These are phyloP conservation scores for Pseudocercospora crystallina DNA, from an alignment of 2,329 filamentous ascomycete species.

Conservation along the genomic window DNA sequence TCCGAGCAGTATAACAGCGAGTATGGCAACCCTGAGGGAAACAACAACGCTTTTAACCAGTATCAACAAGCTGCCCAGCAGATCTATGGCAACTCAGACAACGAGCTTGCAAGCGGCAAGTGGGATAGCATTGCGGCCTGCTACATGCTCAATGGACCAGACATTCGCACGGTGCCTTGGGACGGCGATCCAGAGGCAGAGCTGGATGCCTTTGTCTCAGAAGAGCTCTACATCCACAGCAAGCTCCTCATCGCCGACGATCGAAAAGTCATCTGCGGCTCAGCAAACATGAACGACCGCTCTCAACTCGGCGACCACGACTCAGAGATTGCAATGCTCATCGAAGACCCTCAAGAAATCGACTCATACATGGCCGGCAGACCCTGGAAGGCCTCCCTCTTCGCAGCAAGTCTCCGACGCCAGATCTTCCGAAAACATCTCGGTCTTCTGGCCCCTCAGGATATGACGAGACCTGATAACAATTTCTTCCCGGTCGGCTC, in stretches of 20 bases:
- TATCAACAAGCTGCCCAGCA: slow-evolving; percentile 70
- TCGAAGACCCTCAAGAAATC: slow-evolving; percentile 73
- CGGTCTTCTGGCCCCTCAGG: slow-evolving; percentile 74
- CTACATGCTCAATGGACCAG: slow-evolving; percentile 77
- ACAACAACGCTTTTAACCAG: slow-evolving; percentile 53
- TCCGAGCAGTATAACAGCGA: slow-evolving; percentile 35
- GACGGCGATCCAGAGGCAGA: slow-evolving; percentile 54
- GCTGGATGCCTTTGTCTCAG: slow-evolving; percentile 62
- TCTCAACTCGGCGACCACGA: slow-evolving; percentile 83
- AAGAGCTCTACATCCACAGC: slow-evolving; percentile 64
- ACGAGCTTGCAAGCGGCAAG: slow-evolving; percentile 50
- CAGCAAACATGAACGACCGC: slow-evolving; percentile 66
- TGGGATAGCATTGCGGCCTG: slow-evolving; percentile 77
- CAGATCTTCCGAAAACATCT: slow-evolving; percentile 91
- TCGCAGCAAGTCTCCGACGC: slow-evolving; percentile 77
- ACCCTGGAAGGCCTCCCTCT: slow-evolving; percentile 69
- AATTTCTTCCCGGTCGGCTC: slow-evolving; percentile 61
- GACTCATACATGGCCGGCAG: slow-evolving; percentile 71
- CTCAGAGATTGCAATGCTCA: slow-evolving; percentile 84
- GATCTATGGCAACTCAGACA: slow-evolving; percentile 44
- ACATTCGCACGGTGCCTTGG: slow-evolving; percentile 66
- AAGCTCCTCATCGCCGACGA: slow-evolving; percentile 83
- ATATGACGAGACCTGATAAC: slow-evolving; percentile 59
- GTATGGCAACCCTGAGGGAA: slow-evolving; percentile 28
- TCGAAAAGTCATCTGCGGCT: slow-evolving; percentile 76